Percentiles rank a stretch among this genome's conserved stretches.
These are phyloP conservation scores for Cicer yamashitae DNA, from an alignment of 306 rosid species.

Conservation along the genomic window DNA sequence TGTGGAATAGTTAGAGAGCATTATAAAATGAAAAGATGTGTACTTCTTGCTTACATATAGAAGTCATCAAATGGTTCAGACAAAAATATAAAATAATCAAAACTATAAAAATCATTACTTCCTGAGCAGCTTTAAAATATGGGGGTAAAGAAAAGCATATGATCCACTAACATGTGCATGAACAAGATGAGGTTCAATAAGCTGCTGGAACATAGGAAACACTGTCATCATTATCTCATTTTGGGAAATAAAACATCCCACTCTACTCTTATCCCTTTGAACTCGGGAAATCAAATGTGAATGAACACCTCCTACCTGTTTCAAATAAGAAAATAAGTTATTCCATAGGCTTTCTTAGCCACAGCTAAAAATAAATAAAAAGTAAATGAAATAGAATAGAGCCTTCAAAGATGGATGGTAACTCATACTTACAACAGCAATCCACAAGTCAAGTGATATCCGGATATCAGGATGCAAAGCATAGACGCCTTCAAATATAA, in stretches of 20 bases:
- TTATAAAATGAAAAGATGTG: conserved; percentile 21
- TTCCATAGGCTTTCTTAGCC: conserved; percentile 34
- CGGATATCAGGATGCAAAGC: conserved; percentile 97
- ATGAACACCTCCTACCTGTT: conserved; percentile 99
- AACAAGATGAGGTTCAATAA: conserved; percentile 99
- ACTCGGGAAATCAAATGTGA: conserved; percentile 98
- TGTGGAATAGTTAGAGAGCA: conserved; percentile 27
- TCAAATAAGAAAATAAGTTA: conserved; percentile 42
- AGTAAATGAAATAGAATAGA: conserved; percentile 37
- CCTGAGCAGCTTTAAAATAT: conserved; percentile 8
- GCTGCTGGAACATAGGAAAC: conserved; percentile 97
- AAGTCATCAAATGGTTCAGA: conserved; percentile 27
- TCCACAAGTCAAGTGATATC: conserved; percentile 92
- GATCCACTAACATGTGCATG: conserved; percentile 88
- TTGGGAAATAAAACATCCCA: conserved; percentile 92
- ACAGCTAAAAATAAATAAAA: conserved; percentile 19
- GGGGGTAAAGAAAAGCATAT: background rate
- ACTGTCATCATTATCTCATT: conserved; percentile 96
- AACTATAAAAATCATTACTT: conserved; percentile 8
- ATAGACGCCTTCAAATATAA: conserved; percentile 97
- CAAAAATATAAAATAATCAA: conserved; percentile 30
- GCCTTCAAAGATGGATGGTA: conserved; percentile 34
- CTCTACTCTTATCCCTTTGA: conserved; percentile 96
- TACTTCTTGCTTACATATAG: conserved; percentile 15
- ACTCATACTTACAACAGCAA: conserved; percentile 83